Percentiles rank a stretch among this genome's conserved stretches.
Evolutionary conservation across 345 rosid genomes (phyloP).

Genomic region (Xanthoceras sorbifolium): DNA sequence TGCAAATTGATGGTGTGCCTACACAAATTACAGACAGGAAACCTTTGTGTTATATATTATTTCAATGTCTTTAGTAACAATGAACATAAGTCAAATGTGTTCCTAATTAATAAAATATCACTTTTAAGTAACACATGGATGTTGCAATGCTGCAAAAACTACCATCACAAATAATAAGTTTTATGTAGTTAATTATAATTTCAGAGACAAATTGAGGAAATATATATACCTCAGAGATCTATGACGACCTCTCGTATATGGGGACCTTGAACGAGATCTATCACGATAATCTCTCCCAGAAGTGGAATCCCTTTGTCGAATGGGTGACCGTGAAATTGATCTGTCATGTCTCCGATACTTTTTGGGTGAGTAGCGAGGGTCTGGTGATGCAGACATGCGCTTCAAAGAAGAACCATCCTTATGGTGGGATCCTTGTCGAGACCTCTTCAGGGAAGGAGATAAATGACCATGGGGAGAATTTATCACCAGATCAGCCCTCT

Average conservation of each 20-base stretch:
- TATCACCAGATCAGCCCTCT: slow-evolving; percentile 21
- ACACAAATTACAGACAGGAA: neutral
- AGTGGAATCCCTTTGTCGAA: slow-evolving; percentile 15
- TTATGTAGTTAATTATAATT: neutral
- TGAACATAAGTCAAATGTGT: neutral
- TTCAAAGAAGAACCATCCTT: slow-evolving; percentile 23
- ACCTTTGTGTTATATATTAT: neutral
- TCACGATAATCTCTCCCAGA: slow-evolving; percentile 20
- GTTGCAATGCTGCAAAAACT: neutral
- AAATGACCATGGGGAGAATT: neutral
- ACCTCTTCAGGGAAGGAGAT: slow-evolving; percentile 10
- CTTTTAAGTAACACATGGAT: neutral
- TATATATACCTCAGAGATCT: slow-evolving; percentile 21
- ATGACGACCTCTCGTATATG: slow-evolving; percentile 15
- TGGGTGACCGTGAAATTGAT: slow-evolving; percentile 24
- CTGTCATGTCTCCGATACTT: slow-evolving; percentile 7
- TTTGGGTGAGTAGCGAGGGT: slow-evolving; percentile 13
- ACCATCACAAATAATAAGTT: neutral
- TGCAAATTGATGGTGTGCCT: neutral
- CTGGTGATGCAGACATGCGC: slow-evolving; percentile 6
- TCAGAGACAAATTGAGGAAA: neutral
- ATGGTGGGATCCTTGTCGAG: slow-evolving; percentile 11
- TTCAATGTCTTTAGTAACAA: neutral
- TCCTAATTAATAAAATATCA: neutral
- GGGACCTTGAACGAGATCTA: slow-evolving; percentile 29